Evolutionary conservation across 148 eudicot species (phyloP), one percentile per base, ranked within the genome.

Genomic region (Silene latifolia): DNA sequence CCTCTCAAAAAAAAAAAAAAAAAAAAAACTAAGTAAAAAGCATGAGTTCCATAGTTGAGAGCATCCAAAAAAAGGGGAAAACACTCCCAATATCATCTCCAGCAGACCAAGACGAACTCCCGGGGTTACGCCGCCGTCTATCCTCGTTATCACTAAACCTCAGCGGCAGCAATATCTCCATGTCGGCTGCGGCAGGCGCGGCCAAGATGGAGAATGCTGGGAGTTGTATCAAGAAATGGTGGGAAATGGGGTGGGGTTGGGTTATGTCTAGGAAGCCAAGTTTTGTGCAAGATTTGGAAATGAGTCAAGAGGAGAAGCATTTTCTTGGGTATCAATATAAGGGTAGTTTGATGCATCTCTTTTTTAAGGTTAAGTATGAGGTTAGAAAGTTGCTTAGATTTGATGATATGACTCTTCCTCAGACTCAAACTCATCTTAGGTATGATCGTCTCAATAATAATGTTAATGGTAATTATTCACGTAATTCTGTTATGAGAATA

Each of bases 231-330:
- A 75, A 77, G 74, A 82, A 72, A 67, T 93, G 97, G 98, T 93
- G 98, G 98, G 87, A 82, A 0, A 75, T 84, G 86, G 89, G 88
- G 0, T 83, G 82, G 87, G 84, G 68, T 13, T 93, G 97, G 98
- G 81, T 93, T 76, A 72, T 89, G 2, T 87, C 97, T 3, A 64
- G 86, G 1, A 91, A 89, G 79, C 91, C 97, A 19, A 69, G 74
- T 5, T 88, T 93, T 25, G 93, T 89, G 8, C 63, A 27, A 11
- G 98, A 93, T 86, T 84, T 93, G 64, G 98, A 93, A 76, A 86
- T 93, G 91, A 93, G 89, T 69, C 89, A 91, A 24, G 86, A 93
- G n/a, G 95, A 93, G 58, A 85, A 79, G 14, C 83, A 78, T 13
- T 63, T 69, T 7, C 23, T 93, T 7, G 95, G 97, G 42, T 70